Conservation (phyloP, 768 basidiomycete genomes). For the Calvatia gigantea region DNA sequence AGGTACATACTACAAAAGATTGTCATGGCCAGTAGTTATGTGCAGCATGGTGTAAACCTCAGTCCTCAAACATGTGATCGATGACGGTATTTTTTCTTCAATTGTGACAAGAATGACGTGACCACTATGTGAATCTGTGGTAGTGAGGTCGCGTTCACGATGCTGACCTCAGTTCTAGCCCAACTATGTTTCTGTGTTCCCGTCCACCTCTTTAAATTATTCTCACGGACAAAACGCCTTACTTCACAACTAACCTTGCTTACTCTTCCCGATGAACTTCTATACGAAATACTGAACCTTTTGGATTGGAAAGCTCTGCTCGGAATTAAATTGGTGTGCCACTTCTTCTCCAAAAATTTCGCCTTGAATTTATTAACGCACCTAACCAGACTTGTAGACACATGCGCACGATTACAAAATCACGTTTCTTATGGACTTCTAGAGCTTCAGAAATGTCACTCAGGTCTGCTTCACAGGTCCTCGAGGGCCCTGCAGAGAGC, state of each 20-base stretch:
- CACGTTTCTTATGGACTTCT: neutral
- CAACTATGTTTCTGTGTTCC: neutral
- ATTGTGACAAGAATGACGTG: too few relatives aligned
- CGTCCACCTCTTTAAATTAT: neutral
- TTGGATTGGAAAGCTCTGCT: neutral
- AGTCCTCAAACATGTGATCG: too few relatives aligned
- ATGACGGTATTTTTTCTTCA: too few relatives aligned
- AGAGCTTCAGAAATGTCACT: neutral
- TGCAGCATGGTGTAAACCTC: neutral
- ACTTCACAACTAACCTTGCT: neutral
- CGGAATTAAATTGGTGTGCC: neutral
- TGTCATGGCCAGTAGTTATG: neutral
- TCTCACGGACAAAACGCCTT: neutral
- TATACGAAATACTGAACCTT: neutral
- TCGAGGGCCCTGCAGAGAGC: neutral
- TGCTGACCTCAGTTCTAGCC: too few relatives aligned
- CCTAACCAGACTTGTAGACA: neutral
- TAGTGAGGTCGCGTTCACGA: too few relatives aligned
- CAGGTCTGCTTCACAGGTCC: neutral
- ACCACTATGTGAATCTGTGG: too few relatives aligned
- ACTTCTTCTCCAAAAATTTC: neutral
- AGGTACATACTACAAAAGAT: neutral
- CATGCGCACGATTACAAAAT: neutral
- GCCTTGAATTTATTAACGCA: neutral
- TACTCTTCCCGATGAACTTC: neutral